Conservation (phyloP, 2,329 filamentous ascomycete species). For the Seiridium unicorne region DNA sequence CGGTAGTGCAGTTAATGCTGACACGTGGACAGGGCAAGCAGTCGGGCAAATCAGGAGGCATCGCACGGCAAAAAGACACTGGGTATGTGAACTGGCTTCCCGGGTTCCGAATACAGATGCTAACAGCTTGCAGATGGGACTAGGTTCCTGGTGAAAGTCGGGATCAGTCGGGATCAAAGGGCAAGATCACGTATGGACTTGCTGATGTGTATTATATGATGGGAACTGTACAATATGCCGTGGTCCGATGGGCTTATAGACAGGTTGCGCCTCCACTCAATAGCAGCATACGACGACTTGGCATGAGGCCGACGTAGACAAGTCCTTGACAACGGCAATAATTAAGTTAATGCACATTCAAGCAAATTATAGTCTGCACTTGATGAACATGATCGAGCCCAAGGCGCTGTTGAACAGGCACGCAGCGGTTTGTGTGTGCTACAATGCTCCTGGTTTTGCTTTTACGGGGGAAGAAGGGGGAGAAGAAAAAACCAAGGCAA, state of each 20-base stretch:
- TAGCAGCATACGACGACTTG: not conserved
- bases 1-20: not conserved
- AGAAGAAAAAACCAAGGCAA: no score
- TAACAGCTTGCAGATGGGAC: slow-evolving; percentile 25
- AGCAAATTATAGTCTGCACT: not conserved
- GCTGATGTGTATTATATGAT: not conserved
- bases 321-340: not conserved
- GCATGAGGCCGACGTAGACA: not conserved
- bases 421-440: no score
- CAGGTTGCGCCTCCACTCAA: not conserved
- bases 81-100: slow-evolving; percentile 51
- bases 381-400: no score
- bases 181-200: not conserved
- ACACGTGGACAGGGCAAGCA: slow-evolving; percentile 61
- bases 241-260: slow-evolving; percentile 1
- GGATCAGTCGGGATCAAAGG: not conserved
- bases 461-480: no score
- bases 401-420: no score
- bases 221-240: slow-evolving; percentile 5
- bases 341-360: not conserved
- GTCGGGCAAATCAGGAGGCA: slow-evolving; percentile 61
- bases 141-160: not conserved
- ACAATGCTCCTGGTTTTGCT: no score
- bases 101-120: not conserved
- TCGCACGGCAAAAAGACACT: slow-evolving; percentile 75